phyloP scores from a whole-genome alignment of 495 filamentous ascomycete species.

The Aspergillus haitiensis region DNA sequence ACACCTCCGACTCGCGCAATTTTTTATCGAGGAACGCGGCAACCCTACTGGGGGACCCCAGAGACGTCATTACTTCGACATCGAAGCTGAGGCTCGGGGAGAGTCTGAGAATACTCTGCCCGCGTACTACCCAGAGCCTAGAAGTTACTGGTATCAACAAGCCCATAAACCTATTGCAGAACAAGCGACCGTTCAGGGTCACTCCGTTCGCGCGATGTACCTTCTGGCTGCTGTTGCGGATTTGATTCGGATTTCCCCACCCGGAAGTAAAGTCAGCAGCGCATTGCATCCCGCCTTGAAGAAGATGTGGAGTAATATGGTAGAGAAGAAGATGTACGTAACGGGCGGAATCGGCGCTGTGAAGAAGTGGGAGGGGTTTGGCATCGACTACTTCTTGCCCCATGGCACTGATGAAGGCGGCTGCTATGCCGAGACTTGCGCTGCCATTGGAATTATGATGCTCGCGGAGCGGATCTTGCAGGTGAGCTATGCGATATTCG shows the following conservation, averaged over 20 bases:
- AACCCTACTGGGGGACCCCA: conserved; percentile 31
- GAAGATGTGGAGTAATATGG: conserved; percentile 58
- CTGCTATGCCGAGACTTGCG: conserved; percentile 63
- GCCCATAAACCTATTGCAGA: conserved; percentile 28
- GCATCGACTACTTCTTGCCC: conserved; percentile 54
- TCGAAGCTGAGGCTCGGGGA: conserved; percentile 6
- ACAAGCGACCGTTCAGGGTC: conserved; percentile 56
- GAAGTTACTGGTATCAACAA: conserved; percentile 1
- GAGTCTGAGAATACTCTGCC: background rate
- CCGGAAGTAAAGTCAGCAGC: conserved; percentile 13
- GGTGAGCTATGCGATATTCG: too few species aligned
- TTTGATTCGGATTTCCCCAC: conserved; percentile 29
- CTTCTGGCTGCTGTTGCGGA: conserved; percentile 44
- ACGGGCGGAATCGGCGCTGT: conserved; percentile 61
- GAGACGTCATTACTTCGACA: conserved; percentile 1
- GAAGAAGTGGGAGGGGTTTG: conserved; percentile 62
- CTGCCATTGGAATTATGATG: conserved; percentile 32
- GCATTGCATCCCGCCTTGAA: conserved; percentile 29
- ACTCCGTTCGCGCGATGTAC: conserved; percentile 62
- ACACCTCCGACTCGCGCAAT: conserved; percentile 51
- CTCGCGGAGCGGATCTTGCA: too few species aligned
- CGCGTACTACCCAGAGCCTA: too few species aligned
- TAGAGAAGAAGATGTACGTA: conserved; percentile 58
- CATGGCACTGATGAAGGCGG: conserved; percentile 58
- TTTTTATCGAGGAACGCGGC: conserved; percentile 56